Percentiles rank a stretch among this genome's conserved stretches.
phyloP scores from a whole-genome alignment of 768 basidiomycete genomes.

The Amanita molliuscula region DNA sequence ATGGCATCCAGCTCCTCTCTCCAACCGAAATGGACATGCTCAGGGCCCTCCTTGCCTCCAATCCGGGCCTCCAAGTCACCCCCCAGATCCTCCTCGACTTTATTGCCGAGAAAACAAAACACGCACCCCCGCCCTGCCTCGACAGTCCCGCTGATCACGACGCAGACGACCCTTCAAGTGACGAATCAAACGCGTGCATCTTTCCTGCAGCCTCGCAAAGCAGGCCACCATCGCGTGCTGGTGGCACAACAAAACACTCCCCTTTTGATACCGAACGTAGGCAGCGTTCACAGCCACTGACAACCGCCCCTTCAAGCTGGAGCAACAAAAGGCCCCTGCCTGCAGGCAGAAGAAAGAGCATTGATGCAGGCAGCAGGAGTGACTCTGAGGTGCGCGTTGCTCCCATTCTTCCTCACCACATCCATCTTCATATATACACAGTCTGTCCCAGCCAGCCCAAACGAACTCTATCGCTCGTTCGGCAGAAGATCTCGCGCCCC shows the following conservation, averaged over 20 bases:
- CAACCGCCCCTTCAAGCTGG: slow-evolving; percentile 68
- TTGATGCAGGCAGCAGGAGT: slow-evolving; percentile 59
- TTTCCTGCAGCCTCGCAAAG: slow-evolving; percentile 22
- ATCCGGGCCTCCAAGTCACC: slow-evolving; percentile 59
- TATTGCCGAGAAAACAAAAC: slow-evolving; percentile 51
- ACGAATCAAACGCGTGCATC: slow-evolving; percentile 37
- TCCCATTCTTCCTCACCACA: background rate
- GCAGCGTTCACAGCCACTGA: slow-evolving; percentile 61
- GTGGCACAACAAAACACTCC: slow-evolving; percentile 34
- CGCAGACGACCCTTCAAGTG: slow-evolving; percentile 43
- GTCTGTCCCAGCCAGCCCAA: slow-evolving; percentile 31
- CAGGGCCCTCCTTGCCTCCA: slow-evolving; percentile 41
- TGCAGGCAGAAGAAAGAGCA: slow-evolving; percentile 56
- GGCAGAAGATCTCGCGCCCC: slow-evolving; percentile 53
- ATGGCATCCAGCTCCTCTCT: slow-evolving; percentile 54
- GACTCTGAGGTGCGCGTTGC: slow-evolving; percentile 58
- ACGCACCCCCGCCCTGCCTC: slow-evolving; percentile 27
- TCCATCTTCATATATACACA: slow-evolving; percentile 10
- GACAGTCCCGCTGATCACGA: slow-evolving; percentile 23
- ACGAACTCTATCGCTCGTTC: slow-evolving; percentile 31
- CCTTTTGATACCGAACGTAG: slow-evolving; percentile 62
- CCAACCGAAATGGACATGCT: slow-evolving; percentile 54
- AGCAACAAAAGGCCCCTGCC: slow-evolving; percentile 50
- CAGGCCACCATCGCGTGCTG: slow-evolving; percentile 43
- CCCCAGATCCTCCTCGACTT: slow-evolving; percentile 55